A percentile compares a stretch with the other conserved stretches of the same genome.
These are phyloP conservation scores for Colletotrichum brevisporum DNA, from an alignment of 2,329 filamentous ascomycete species.

Conservation along the genomic window DNA sequence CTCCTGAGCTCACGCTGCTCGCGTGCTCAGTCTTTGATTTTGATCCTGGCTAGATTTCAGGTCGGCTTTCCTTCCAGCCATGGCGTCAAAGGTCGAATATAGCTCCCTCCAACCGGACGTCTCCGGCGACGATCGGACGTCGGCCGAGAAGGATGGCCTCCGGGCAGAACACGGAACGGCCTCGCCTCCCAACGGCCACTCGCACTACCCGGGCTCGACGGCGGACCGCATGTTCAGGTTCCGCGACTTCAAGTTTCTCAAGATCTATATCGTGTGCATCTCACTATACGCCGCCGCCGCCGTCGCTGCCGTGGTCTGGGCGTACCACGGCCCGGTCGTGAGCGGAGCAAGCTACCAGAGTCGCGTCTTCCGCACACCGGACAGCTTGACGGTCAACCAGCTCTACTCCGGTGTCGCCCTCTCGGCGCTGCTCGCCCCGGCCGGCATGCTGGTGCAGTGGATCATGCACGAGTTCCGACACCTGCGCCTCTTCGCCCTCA, in stretches of 20 bases:
- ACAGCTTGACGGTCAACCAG: slow-evolving; percentile 23
- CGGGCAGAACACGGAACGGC: not conserved
- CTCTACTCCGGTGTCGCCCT: slow-evolving; percentile 31
- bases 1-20: not conserved
- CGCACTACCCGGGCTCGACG: slow-evolving; percentile 9
- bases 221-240: slow-evolving; percentile 31
- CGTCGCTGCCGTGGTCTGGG: slow-evolving; percentile 17
- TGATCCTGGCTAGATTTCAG: not conserved
- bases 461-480: slow-evolving; percentile 33
- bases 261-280: slow-evolving; percentile 25
- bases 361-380: slow-evolving; percentile 28
- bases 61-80: not conserved
- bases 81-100: slow-evolving; percentile 21
- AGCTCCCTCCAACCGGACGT: slow-evolving; percentile 14
- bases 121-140: slow-evolving; percentile 22
- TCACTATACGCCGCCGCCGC: slow-evolving; percentile 13
- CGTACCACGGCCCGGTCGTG: slow-evolving; percentile 21
- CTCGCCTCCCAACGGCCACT: not conserved
- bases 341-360: not conserved
- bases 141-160: slow-evolving; percentile 14
- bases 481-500: slow-evolving; percentile 23
- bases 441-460: slow-evolving; percentile 33
- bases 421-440: slow-evolving; percentile 22
- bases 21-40: slow-evolving; percentile 3
- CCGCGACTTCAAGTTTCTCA: slow-evolving; percentile 17